phyloP scores from a whole-genome alignment of 352 stramenopile genomes.

The Pythium volutum region DNA sequence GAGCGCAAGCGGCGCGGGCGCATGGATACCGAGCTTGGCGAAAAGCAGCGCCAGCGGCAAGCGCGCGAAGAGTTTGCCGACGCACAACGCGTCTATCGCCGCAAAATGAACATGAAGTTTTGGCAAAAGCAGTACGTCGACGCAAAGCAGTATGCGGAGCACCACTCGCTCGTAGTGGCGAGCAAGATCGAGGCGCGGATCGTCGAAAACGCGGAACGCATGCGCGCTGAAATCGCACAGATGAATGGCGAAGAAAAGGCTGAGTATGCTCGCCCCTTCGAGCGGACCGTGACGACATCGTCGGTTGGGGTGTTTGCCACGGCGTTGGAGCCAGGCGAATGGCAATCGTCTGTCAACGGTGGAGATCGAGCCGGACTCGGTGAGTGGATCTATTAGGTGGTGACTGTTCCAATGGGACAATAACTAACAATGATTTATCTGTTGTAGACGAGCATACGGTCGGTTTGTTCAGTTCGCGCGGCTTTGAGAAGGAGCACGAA shows the following conservation, averaged over 20 bases:
- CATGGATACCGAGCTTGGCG: slow-evolving; percentile 35
- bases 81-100: slow-evolving; percentile 29
- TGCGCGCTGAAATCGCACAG: slow-evolving; percentile 38
- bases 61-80: slow-evolving; percentile 25
- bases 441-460: slow-evolving; percentile 48
- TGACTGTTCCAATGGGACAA: not conserved
- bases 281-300: slow-evolving; percentile 34
- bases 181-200: slow-evolving; percentile 22
- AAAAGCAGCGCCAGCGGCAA: slow-evolving; percentile 31
- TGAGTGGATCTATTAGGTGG: slow-evolving; percentile 21
- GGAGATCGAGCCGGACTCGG: slow-evolving; percentile 44
- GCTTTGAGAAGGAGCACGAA: slow-evolving; percentile 51
- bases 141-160: slow-evolving; percentile 40
- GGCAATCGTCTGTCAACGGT: slow-evolving; percentile 45
- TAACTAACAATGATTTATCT: not conserved
- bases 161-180: slow-evolving; percentile 35
- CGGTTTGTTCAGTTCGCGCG: slow-evolving; percentile 36
- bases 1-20: slow-evolving; percentile 39
- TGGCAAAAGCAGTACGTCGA: slow-evolving; percentile 67
- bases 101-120: slow-evolving; percentile 61
- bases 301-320: slow-evolving; percentile 60
- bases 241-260: slow-evolving; percentile 31
- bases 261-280: slow-evolving; percentile 20
- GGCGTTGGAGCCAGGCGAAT: slow-evolving; percentile 45
- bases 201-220: slow-evolving; percentile 25